A percentile compares a stretch with the other conserved stretches of the same genome.
These are phyloP conservation scores for Wallemia hederae DNA, from an alignment of 1,284 basidiomycete species.

Conservation along the genomic window DNA sequence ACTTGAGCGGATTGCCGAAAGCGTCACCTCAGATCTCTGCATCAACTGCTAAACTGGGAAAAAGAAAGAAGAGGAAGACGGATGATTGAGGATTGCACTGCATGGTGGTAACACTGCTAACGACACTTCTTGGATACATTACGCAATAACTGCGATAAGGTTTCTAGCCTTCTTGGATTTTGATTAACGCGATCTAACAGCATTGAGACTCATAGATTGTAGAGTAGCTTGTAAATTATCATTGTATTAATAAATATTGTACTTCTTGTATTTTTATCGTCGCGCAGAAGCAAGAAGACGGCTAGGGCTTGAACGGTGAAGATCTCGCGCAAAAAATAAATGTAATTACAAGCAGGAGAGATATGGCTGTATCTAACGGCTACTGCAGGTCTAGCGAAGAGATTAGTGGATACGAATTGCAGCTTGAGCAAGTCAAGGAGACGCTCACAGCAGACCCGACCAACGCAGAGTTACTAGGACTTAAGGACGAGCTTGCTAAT, in stretches of 20 bases:
- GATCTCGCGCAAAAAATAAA: neutral
- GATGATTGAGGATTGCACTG: neutral
- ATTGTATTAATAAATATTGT: too few relatives aligned
- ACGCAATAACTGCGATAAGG: too few relatives aligned
- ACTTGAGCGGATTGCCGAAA: neutral
- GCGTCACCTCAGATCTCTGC: neutral
- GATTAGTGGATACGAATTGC: slow-evolving; percentile 2
- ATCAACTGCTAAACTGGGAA: neutral
- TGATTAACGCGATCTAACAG: too few relatives aligned
- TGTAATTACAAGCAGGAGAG: neutral
- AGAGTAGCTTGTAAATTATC: too few relatives aligned
- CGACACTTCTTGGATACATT: too few relatives aligned
- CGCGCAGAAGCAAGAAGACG: too few relatives aligned
- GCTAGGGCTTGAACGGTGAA: neutral
- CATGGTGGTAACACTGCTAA: neutral
- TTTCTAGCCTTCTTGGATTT: too few relatives aligned
- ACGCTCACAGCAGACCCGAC: slow-evolving; percentile 15
- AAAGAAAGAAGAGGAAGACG: neutral
- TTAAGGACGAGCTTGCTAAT: slow-evolving; percentile 17
- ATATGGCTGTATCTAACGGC: neutral
- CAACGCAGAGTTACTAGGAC: slow-evolving; percentile 15
- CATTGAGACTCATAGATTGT: too few relatives aligned
- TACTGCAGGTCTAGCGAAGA: neutral
- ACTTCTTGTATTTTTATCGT: too few relatives aligned
- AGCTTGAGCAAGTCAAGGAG: slow-evolving; percentile 13